A percentile compares a stretch with the other conserved stretches of the same genome.
Evolutionary conservation across 1,139 yeast genomes (phyloP).

Genomic region (Candida sanyaensis): DNA sequence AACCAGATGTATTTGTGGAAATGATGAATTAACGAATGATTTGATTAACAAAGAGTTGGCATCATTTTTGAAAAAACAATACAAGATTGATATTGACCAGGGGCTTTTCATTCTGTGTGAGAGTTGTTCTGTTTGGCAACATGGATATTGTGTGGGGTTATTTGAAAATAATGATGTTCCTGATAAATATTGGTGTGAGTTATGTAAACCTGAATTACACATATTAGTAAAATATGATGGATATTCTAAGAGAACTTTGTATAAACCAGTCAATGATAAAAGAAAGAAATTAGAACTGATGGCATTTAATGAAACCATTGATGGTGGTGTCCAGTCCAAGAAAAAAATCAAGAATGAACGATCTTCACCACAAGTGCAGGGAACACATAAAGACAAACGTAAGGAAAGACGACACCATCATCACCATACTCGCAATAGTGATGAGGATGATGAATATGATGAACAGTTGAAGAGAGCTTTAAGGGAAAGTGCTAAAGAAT

Average conservation of each 20-base stretch:
- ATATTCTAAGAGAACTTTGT: conserved; percentile 32
- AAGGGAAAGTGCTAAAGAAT: conserved; percentile 65
- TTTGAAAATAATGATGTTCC: conserved; percentile 74
- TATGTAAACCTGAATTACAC: conserved; percentile 83
- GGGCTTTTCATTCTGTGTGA: conserved; percentile 91
- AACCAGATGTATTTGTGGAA: conserved; percentile 88
- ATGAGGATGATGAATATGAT: conserved; percentile 58
- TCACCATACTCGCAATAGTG: conserved; percentile 6
- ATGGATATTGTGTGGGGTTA: conserved; percentile 92
- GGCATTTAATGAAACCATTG: conserved; percentile 2
- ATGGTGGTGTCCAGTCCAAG: neutral
- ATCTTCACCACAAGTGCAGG: conserved; percentile 20
- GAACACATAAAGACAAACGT: conserved; percentile 61
- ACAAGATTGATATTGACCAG: conserved; percentile 67
- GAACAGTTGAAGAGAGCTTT: conserved; percentile 69
- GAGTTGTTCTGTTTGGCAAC: conserved; percentile 94
- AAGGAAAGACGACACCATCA: conserved; percentile 72
- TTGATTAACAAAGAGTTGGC: conserved; percentile 40
- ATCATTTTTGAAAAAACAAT: conserved; percentile 48
- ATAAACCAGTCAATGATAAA: conserved; percentile 49
- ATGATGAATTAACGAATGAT: conserved; percentile 58
- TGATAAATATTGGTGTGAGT: conserved; percentile 92
- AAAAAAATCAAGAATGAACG: neutral
- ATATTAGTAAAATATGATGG: conserved; percentile 40
- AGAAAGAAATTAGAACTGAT: conserved; percentile 46